Evolutionary conservation across 2,329 filamentous ascomycete genomes (phyloP), one percentile per base, ranked within the genome.

Genomic region (Alternaria burnsii): DNA sequence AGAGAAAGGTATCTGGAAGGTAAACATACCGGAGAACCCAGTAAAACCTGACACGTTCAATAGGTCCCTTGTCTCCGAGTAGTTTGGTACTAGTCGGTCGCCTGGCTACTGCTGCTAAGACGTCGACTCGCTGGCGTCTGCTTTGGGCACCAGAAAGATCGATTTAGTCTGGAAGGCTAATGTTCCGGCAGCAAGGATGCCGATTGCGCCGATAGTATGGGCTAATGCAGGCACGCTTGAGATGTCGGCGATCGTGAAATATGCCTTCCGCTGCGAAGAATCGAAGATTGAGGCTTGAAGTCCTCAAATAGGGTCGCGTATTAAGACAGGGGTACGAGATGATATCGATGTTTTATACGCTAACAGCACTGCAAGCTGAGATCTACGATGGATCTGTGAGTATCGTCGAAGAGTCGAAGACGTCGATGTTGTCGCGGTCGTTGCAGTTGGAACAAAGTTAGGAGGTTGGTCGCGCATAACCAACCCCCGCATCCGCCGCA

Each of bases 1-100:
- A 41, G 22, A 56, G 52, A 30, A 52, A 53, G 63, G 51, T 54
- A 58, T 61, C 53, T 65, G 63, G 56, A 58, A 61, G 54, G 63
- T 57, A 64, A 56, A 71, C 69, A 63, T 71, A 69, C 69, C 63
- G 57, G 54, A 54, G 50, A 44, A 57, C 36, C 43, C 55, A 60
- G 32, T 36, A 32, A 32, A 22, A 24, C 52, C 42, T 61, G 54
- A 58, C 58, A 61, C 58, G 58, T 53, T 53, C 51, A 22, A 47
- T 40, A 55, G 54, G 48, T 52, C 48, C 48, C 43, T 53, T 46
- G 58, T 36, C 26, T 53, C 14, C 40, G 41, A 47, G 47, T 50
- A 51, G 24, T 48, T 43, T 14, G 48, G 32, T 41, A 34, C 47
- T 60, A 57, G 58, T 57, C 40, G 42, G 24, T 24, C 44, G 53